A percentile compares a stretch with the other conserved stretches of the same genome.
Evolutionary conservation across 306 rosid species (phyloP).

Genomic region (Abrus precatorius): DNA sequence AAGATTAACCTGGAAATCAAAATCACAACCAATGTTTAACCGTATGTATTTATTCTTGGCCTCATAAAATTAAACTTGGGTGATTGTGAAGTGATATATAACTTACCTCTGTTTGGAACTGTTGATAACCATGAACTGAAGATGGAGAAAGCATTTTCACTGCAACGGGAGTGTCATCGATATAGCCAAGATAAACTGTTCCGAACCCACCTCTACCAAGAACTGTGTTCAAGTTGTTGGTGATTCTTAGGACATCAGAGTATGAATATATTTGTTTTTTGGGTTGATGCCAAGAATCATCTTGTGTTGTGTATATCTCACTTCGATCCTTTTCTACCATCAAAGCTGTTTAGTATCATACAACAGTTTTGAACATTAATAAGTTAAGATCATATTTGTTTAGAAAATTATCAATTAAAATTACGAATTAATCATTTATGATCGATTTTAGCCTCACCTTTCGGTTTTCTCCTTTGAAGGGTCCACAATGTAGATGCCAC

Average conservation of each 20-base stretch:
- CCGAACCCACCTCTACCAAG: conserved; percentile 65
- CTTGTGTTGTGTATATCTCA: not conserved
- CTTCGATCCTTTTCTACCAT: not conserved
- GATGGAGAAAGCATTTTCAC: conserved; percentile 62
- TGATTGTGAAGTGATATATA: not conserved
- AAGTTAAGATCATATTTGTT: not conserved
- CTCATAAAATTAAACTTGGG: not conserved
- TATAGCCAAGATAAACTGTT: conserved; percentile 51
- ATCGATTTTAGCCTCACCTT: not conserved
- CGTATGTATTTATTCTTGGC: not conserved
- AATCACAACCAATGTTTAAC: not conserved
- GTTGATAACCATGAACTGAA: conserved; percentile 55
- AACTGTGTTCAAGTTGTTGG: conserved; percentile 52
- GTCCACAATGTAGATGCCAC: conserved; percentile 31
- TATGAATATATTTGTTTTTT: conserved; percentile 45
- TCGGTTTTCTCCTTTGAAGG: conserved; percentile 36
- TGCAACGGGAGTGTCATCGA: conserved; percentile 57
- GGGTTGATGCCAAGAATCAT: not conserved
- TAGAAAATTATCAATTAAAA: not conserved
- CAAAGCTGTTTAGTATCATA: not conserved
- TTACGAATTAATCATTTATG: too few relatives aligned
- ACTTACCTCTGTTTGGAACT: conserved; percentile 65
- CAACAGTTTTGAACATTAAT: not conserved
- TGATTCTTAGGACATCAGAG: conserved; percentile 47
- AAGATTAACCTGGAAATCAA: conserved; percentile 35